These are phyloP conservation scores for Tuber microsphaerosporum DNA, from an alignment of 495 filamentous ascomycete genomes.

Conservation along the genomic window DNA sequence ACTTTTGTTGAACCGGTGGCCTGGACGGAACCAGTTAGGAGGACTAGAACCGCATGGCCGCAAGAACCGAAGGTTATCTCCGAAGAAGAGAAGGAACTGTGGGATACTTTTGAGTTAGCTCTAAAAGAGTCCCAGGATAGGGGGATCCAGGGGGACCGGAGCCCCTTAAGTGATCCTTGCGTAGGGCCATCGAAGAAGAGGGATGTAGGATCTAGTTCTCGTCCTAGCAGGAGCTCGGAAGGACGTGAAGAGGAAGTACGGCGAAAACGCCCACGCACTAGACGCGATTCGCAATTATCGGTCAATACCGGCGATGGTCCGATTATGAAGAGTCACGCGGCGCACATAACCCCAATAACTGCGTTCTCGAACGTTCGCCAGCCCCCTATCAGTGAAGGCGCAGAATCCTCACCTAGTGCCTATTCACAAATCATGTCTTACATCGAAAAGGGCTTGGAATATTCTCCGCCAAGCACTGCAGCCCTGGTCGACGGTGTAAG, in stretches of 20 bases:
- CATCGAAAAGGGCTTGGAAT: background rate
- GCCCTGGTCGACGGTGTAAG: background rate
- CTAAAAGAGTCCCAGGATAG: conserved; percentile 12
- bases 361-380: background rate
- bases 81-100: conserved; percentile 36
- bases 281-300: conserved; percentile 36
- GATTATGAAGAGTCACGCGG: background rate
- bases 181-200: conserved; percentile 20
- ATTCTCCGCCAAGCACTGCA: background rate
- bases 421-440: conserved; percentile 3
- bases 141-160: background rate
- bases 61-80: conserved; percentile 30
- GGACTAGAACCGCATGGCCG: conserved; percentile 33
- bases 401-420: background rate
- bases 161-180: background rate
- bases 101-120: conserved; percentile 40
- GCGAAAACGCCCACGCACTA: conserved; percentile 36
- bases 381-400: background rate
- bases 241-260: conserved; percentile 26
- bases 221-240: background rate
- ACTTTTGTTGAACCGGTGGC: conserved; percentile 31
- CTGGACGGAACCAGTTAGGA: conserved; percentile 33
- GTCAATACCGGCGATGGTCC: background rate
- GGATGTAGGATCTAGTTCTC: conserved; percentile 21
- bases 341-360: background rate